Evolutionary conservation across 1,139 yeast species (phyloP).

Genomic region (Diutina rugosa): DNA sequence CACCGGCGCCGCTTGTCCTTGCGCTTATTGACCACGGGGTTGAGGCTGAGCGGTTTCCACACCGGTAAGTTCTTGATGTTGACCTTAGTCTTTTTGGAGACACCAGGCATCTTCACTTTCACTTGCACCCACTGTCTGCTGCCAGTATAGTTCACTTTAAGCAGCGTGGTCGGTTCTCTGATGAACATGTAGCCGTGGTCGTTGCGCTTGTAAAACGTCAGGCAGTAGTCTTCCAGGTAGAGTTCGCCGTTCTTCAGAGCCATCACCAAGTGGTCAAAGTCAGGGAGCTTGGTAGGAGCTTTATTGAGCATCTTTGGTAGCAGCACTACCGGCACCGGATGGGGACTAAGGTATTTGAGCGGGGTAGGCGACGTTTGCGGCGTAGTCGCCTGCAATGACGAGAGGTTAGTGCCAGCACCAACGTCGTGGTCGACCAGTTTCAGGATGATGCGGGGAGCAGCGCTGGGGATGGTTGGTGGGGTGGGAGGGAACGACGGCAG

Average conservation of each 20-base stretch:
- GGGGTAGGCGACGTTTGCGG: neutral
- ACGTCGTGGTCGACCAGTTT: neutral
- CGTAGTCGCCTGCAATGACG: neutral
- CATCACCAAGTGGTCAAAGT: neutral
- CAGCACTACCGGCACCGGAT: neutral
- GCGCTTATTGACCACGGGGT: slow-evolving; percentile 4
- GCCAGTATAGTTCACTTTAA: slow-evolving; percentile 16
- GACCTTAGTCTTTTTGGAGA: slow-evolving; percentile 13
- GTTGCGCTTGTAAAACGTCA: slow-evolving; percentile 24
- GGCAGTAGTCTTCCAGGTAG: slow-evolving; percentile 15
- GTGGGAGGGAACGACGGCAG: neutral
- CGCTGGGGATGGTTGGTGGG: neutral
- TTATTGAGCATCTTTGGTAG: neutral
- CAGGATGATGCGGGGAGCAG: neutral
- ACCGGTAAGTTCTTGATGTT: slow-evolving; percentile 16
- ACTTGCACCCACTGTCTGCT: slow-evolving; percentile 18
- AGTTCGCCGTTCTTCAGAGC: slow-evolving; percentile 5
- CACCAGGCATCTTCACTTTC: slow-evolving; percentile 10
- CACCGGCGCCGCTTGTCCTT: slow-evolving; percentile 1
- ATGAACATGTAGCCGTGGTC: slow-evolving; percentile 26
- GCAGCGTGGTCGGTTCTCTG: slow-evolving; percentile 18
- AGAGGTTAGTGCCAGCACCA: neutral
- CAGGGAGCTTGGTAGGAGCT: neutral
- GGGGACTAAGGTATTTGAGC: neutral
- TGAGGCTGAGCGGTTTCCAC: slow-evolving; percentile 16